These are phyloP conservation scores for Ampelomyces quisqualis DNA, from an alignment of 2,329 filamentous ascomycete genomes.

Conservation along the genomic window DNA sequence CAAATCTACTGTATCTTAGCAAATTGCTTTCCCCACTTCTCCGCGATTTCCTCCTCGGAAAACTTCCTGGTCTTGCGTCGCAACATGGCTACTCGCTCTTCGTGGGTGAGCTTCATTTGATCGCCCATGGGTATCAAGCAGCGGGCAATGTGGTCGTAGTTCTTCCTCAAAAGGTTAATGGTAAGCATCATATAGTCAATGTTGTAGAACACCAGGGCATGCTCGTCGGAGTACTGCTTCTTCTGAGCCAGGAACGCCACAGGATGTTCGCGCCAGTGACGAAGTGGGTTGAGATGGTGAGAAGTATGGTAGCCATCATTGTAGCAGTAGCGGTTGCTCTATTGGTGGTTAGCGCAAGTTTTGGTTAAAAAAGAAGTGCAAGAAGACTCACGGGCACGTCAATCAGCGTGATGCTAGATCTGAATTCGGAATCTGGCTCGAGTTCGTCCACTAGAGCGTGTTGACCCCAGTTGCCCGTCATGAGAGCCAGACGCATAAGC, in stretches of 20 bases:
- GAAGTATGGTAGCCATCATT: constrained; percentile 83
- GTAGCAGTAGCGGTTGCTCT: constrained; percentile 81
- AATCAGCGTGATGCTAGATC: constrained; percentile 76
- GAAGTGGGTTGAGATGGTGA: constrained; percentile 73
- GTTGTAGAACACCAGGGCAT: constrained; percentile 75
- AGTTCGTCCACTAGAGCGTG: constrained; percentile 76
- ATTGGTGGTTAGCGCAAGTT: constrained; percentile 8
- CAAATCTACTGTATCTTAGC: constrained; percentile 25
- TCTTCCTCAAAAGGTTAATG: constrained; percentile 65
- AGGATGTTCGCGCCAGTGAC: constrained; percentile 81
- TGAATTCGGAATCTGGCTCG: constrained; percentile 74
- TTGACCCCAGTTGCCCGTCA: constrained; percentile 84
- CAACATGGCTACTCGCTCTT: constrained; percentile 64
- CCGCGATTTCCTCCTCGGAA: constrained; percentile 62
- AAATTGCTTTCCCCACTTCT: constrained; percentile 55
- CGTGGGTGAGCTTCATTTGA: constrained; percentile 66
- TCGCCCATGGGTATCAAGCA: constrained; percentile 73
- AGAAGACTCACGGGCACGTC: constrained; percentile 68
- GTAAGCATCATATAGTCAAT: constrained; percentile 81
- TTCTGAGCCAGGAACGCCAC: constrained; percentile 71
- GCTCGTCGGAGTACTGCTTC: constrained; percentile 63
- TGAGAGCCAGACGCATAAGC: constrained; percentile 68
- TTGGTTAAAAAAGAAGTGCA: too few relatives aligned
- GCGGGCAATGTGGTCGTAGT: constrained; percentile 68
- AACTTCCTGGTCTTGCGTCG: constrained; percentile 66